phyloP scores from a whole-genome alignment of 1,139 yeast genomes.

The Arxiozyma bovina region DNA sequence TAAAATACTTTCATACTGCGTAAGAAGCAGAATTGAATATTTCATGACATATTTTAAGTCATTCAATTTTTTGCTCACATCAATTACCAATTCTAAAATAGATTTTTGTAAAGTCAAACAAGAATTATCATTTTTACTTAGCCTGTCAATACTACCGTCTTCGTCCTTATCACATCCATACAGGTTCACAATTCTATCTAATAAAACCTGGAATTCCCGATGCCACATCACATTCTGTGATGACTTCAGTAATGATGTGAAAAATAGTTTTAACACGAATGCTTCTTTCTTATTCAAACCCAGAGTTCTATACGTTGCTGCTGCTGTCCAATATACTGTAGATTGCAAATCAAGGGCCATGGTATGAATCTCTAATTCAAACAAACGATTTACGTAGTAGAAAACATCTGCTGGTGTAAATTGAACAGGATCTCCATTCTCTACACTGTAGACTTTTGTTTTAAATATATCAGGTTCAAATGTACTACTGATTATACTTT shows the following conservation, averaged over 20 bases:
- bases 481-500: constrained; percentile 19
- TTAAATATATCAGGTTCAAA: constrained; percentile 20
- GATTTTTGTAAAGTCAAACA: constrained; percentile 58
- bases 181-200: constrained; percentile 36
- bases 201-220: constrained; percentile 30
- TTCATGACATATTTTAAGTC: constrained; percentile 42
- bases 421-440: not conserved
- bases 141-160: constrained; percentile 18
- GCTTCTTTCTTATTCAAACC: constrained; percentile 61
- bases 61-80: constrained; percentile 42
- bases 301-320: constrained; percentile 54
- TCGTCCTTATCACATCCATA: constrained; percentile 35
- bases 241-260: constrained; percentile 42
- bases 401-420: constrained; percentile 30
- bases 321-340: constrained; percentile 55
- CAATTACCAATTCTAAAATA: constrained; percentile 47
- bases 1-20: constrained; percentile 46
- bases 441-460: not conserved
- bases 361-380: constrained; percentile 34
- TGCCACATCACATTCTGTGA: constrained; percentile 28
- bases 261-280: constrained; percentile 54
- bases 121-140: constrained; percentile 27
- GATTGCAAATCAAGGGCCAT: constrained; percentile 48
- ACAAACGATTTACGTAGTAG: constrained; percentile 40
- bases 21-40: constrained; percentile 45